Base-by-base conservation (phyloP, 176 grass and related monocot species). In the sorghum (Sorghum bicolor) region DNA sequence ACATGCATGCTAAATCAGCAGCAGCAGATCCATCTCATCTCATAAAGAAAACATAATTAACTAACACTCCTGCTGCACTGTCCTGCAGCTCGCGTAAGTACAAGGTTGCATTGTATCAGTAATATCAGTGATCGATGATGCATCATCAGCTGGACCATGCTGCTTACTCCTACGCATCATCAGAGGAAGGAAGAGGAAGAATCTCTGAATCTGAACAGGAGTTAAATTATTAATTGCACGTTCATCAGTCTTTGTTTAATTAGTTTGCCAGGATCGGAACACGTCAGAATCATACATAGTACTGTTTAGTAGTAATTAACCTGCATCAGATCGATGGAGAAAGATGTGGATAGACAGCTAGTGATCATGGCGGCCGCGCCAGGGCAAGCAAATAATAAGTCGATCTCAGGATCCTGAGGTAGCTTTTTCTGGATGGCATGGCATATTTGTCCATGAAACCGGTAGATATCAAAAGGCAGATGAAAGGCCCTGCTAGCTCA, bases 361-460 rank as follows among this genome's bases (percentile, higher is more conserved):
- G 50, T 7, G 50, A 53, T 53, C 50, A 53, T 52, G 47, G 1
- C 50, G 17, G 47, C 47, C 16, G 47, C 47, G 15, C 14, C 45
- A 48, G 32, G 36, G 65, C 65, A 67, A 67, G 65, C 65, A 67
- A 67, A 67, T 67, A 19, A 36, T 48, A 10, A 68, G 20, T 6
- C 9, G n/a, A 37, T 6, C 34, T 70, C 36, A 20, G 64, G 45
- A 48, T 22, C 65, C 33, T 71, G 68, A 71, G 37, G 37, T 70
- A 52, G 48, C 19, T n/a, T 71, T 38, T 71, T 41, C 68, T 8
- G 37, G 68, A 2, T 71, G 68, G 68, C 68, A 71, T 41, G 38
- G 68, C 68, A 26, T 71, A 71, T 43, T 16, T 71, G 68, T 71
- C 68, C 5, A 71, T 44, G 37, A 43, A 71, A 43, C 68, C 68